These are phyloP conservation scores for Tripterygium wilfordii DNA, from an alignment of 177 flowering plant species.

Conservation along the genomic window DNA sequence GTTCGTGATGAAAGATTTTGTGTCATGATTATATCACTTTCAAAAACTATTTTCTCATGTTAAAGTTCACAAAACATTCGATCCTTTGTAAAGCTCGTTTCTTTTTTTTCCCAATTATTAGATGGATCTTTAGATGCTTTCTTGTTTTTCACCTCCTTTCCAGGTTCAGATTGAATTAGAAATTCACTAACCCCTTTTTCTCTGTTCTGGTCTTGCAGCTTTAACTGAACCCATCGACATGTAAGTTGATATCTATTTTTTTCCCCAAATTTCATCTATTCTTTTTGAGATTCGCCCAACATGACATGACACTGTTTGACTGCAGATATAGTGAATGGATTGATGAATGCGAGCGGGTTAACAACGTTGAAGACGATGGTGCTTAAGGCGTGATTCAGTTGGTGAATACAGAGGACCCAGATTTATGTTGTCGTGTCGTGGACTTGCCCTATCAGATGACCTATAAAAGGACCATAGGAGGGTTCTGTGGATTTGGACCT, in stretches of 20 bases:
- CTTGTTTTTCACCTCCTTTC: background rate
- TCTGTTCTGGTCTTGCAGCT: slow-evolving; percentile 30
- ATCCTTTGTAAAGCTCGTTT: background rate
- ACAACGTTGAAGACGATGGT: slow-evolving; percentile 67
- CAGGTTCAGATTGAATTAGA: background rate
- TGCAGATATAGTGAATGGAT: slow-evolving; percentile 85
- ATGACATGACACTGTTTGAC: background rate
- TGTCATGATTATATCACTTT: too few relatives aligned
- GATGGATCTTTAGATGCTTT: background rate
- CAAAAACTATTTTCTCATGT: too few relatives aligned
- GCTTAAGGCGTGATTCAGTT: slow-evolving; percentile 22
- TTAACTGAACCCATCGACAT: slow-evolving; percentile 68
- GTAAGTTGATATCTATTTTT: slow-evolving; percentile 25
- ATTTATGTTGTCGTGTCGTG: too few relatives aligned
- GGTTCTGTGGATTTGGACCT: too few relatives aligned
- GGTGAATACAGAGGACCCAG: too few relatives aligned
- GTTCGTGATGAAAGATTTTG: too few relatives aligned
- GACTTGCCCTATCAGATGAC: too few relatives aligned
- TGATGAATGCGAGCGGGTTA: slow-evolving; percentile 80
- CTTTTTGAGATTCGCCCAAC: background rate
- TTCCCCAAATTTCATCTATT: background rate
- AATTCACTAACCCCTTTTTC: background rate
- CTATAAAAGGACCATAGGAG: too few relatives aligned
- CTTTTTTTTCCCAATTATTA: background rate
- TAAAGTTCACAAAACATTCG: background rate